A percentile compares a stretch with the other conserved stretches of the same genome.
These are phyloP conservation scores for Raphanus sativus DNA, from an alignment of 345 rosid genomes.

Conservation along the genomic window DNA sequence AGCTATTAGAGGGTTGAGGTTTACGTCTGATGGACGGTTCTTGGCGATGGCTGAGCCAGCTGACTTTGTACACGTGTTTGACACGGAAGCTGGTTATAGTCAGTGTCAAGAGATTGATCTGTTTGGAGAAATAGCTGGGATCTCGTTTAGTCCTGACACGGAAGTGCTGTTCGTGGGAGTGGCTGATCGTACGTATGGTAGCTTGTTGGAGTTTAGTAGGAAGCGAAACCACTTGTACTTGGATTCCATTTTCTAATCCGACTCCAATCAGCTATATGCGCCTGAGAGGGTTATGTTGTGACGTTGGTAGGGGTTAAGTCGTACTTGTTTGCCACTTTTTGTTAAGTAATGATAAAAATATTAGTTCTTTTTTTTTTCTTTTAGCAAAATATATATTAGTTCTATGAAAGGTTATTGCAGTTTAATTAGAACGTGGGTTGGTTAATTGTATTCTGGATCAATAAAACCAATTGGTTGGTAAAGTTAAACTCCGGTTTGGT, in stretches of 20 bases:
- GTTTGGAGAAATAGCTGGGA: constrained; percentile 90
- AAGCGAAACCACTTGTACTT: constrained; percentile 44
- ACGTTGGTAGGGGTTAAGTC: neutral
- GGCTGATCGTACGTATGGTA: constrained; percentile 85
- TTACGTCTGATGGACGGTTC: constrained; percentile 75
- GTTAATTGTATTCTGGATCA: neutral
- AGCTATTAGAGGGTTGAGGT: constrained; percentile 82
- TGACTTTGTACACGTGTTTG: constrained; percentile 80
- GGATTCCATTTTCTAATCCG: constrained; percentile 52
- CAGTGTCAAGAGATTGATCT: constrained; percentile 84
- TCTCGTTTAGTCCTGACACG: constrained; percentile 87
- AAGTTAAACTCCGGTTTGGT: neutral
- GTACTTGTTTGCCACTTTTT: neutral
- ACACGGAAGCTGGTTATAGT: constrained; percentile 57
- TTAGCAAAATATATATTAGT: too few relatives aligned
- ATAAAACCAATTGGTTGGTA: neutral
- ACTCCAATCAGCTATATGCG: neutral
- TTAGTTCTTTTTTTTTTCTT: too few relatives aligned
- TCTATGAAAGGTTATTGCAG: too few relatives aligned
- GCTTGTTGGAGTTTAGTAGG: constrained; percentile 79
- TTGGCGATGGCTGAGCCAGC: constrained; percentile 96
- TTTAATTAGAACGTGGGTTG: too few relatives aligned
- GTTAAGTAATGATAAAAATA: neutral
- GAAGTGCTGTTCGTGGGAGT: constrained; percentile 83
- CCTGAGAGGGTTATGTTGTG: neutral